Evolutionary conservation across 2,329 filamentous ascomycete species (phyloP), one percentile per base, ranked within the genome.

Genomic region (Phyllosticta citriasiana): DNA sequence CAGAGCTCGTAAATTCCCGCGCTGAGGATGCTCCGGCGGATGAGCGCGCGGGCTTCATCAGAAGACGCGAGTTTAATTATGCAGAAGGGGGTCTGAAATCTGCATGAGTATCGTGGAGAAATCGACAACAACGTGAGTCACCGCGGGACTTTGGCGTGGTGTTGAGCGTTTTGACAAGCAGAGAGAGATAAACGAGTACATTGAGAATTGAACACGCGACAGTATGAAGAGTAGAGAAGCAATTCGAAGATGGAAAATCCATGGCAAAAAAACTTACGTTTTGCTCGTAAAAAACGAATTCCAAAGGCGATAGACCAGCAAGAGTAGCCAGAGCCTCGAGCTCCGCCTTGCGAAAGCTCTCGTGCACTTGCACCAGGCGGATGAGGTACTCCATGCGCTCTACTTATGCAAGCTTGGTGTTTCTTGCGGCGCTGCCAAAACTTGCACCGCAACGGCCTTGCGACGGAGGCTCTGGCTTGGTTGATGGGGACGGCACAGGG

Each of bases 1-100:
- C 94, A 97, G 64, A 97, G 83, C 71, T 95, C 91, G 77, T 94
- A 89, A 66, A 97, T 88, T 54, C 84, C 86, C 74, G 91, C 89
- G 25, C 85, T 84, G 57, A 97, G 81, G 66, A 97, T 88, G 55
- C 89, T 91, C 64, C 93, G 87, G 57, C 80, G 78, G 56, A 95
- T 81, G 24, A 97, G 80, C 8, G 77, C 77, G 57, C 79, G 79
- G 6, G 91, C 91, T 24, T 84, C 83, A 24, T 80, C 78, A 52
- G 88, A 85, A 47, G 82, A 75, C 5, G 80, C 66, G 14, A 97
- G 80, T 56, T 79, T 80, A 57, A 96, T 81, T 63, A 96, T 78
- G 72, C 90, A 95, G 71, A 93, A 94, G 51, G 94, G 94, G 52
- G 91, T 91, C 90, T 96, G 63, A n/a, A 60, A 54, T 30, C 14